phyloP scores from a whole-genome alignment of 768 basidiomycete genomes.

The Amylocystis lapponica region DNA sequence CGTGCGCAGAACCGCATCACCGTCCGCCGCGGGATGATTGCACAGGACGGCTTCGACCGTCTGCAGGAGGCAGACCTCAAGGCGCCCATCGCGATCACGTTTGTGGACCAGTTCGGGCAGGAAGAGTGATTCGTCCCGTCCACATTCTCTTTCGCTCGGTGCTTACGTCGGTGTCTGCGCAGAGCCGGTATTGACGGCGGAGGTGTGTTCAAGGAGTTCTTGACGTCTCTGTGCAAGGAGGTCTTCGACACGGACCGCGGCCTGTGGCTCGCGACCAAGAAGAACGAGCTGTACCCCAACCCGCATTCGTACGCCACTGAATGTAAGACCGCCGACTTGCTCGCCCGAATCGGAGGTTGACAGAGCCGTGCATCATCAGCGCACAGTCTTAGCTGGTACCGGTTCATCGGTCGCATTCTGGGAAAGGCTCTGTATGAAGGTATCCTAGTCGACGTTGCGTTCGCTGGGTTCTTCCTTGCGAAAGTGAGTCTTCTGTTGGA shows the following conservation, averaged over 20 bases:
- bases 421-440: conserved; percentile 98
- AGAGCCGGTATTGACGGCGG: conserved; percentile 95
- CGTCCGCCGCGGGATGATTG: conserved; percentile 70
- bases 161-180: conserved; percentile 5
- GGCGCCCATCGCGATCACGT: conserved; percentile 80
- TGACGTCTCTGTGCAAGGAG: conserved; percentile 88
- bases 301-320: conserved; percentile 90
- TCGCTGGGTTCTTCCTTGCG: conserved; percentile 91
- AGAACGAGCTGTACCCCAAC: conserved; percentile 94
- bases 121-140: conserved; percentile 58
- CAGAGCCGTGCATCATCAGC: conserved; percentile 38
- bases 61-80: conserved; percentile 77
- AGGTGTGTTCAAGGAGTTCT: conserved; percentile 96
- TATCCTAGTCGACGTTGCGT: conserved; percentile 90
- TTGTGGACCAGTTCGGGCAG: conserved; percentile 84
- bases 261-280: conserved; percentile 85
- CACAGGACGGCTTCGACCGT: conserved; percentile 88
- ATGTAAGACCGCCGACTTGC: conserved; percentile 36
- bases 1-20: conserved; percentile 34
- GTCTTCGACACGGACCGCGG: conserved; percentile 94
- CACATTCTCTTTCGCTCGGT: neutral
- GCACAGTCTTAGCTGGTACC: conserved; percentile 87
- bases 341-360: neutral
- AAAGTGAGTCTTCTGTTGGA: conserved; percentile 44
- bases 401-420: conserved; percentile 87